Evolutionary conservation across 768 basidiomycete genomes (phyloP).

Genomic region (Kwoniella shandongensis): DNA sequence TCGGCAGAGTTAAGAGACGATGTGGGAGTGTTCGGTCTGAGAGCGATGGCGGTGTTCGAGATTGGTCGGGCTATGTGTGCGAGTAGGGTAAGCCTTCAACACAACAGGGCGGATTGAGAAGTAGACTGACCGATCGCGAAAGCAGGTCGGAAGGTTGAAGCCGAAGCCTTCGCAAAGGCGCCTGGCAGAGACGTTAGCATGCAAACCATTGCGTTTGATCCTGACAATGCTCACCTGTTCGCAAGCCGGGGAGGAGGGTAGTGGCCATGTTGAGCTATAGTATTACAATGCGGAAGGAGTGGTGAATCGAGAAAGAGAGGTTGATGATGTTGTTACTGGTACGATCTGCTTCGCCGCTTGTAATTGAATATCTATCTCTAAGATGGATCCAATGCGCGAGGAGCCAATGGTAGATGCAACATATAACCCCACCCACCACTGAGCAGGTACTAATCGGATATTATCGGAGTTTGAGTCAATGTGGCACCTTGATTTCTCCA

Average conservation of each 20-base stretch:
- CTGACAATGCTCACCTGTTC: constrained; percentile 22
- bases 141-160: constrained; percentile 24
- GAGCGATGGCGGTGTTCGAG: constrained; percentile 39
- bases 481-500: constrained; percentile 7
- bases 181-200: constrained; percentile 1
- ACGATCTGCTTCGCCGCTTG: neutral
- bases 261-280: constrained; percentile 29
- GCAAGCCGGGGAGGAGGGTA: constrained; percentile 29
- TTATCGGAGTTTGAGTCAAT: neutral
- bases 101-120: neutral
- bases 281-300: constrained; percentile 1
- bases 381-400: neutral
- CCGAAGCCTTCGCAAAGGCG: constrained; percentile 15
- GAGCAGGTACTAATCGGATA: constrained; percentile 4
- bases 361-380: constrained; percentile 4
- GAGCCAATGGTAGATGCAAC: constrained; percentile 9
- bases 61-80: constrained; percentile 37
- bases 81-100: neutral
- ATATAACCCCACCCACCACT: neutral
- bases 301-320: neutral
- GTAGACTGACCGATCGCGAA: constrained; percentile 33
- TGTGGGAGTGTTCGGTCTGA: constrained; percentile 45
- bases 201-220: neutral
- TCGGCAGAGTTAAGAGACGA: constrained; percentile 39
- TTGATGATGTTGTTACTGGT: neutral